phyloP scores from a whole-genome alignment of 2,329 filamentous ascomycete species.

The Alternaria triticina region DNA sequence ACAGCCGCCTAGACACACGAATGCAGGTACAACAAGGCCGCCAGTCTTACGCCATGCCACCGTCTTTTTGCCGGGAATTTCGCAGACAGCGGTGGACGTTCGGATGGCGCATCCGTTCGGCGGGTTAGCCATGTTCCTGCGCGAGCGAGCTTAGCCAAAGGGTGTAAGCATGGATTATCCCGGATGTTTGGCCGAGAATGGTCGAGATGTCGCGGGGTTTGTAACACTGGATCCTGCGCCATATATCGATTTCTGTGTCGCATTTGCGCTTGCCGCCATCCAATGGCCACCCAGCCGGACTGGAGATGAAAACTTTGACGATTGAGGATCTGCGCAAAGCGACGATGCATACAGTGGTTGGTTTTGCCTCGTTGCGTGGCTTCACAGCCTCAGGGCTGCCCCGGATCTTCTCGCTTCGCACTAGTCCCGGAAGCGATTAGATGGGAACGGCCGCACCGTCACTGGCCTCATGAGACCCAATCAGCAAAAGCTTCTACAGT shows the following conservation, averaged over 20 bases:
- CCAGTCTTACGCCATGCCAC: not conserved
- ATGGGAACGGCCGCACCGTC: slow-evolving; percentile 21
- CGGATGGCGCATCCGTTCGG: slow-evolving; percentile 18
- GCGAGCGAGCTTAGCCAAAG: slow-evolving; percentile 10
- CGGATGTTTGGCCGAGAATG: slow-evolving; percentile 32
- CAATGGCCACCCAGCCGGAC: not conserved
- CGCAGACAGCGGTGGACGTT: slow-evolving; percentile 19
- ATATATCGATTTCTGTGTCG: slow-evolving; percentile 10
- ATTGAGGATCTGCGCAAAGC: not conserved
- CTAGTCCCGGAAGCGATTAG: slow-evolving; percentile 26
- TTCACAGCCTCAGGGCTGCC: slow-evolving; percentile 13
- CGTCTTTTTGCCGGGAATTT: not conserved
- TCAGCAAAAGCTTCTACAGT: slow-evolving; percentile 21
- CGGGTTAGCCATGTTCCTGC: slow-evolving; percentile 22
- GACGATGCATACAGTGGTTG: not conserved
- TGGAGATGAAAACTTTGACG: not conserved
- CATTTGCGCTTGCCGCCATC: slow-evolving; percentile 1
- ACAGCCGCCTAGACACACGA: not conserved
- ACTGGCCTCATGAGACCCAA: slow-evolving; percentile 18
- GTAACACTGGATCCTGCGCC: slow-evolving; percentile 2
- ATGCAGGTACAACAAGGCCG: slow-evolving; percentile 13
- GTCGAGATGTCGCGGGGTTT: slow-evolving; percentile 26
- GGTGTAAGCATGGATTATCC: slow-evolving; percentile 6
- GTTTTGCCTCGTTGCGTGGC: slow-evolving; percentile 5
- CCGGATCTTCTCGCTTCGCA: slow-evolving; percentile 27